These are phyloP conservation scores for Sutorius australiensis DNA, from an alignment of 768 basidiomycete genomes.

Conservation along the genomic window DNA sequence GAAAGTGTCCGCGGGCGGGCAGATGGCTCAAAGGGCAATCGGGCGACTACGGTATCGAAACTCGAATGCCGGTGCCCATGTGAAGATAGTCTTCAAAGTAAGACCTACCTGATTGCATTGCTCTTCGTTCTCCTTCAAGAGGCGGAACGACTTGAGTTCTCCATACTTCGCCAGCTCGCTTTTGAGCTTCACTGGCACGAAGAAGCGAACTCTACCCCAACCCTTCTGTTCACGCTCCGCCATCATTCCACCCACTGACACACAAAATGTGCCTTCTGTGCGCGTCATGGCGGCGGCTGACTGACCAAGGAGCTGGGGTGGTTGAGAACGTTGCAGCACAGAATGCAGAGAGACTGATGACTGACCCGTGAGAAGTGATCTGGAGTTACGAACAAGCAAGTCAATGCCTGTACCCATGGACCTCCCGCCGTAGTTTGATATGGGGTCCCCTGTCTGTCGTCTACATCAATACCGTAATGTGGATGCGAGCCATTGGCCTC, in stretches of 20 bases:
- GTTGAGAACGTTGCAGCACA: conserved; percentile 6
- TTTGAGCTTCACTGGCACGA: conserved; percentile 29
- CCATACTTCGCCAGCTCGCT: conserved; percentile 29
- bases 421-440: background rate
- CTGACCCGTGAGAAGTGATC: conserved; percentile 46
- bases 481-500: conserved; percentile 18
- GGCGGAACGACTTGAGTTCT: conserved; percentile 29
- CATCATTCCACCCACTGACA: conserved; percentile 38
- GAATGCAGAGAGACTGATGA: conserved; percentile 29
- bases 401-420: conserved; percentile 28
- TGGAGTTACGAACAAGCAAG: conserved; percentile 44
- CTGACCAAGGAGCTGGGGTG: conserved; percentile 48
- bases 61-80: background rate
- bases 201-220: conserved; percentile 24
- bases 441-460: conserved; percentile 6
- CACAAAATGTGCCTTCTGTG: conserved; percentile 49
- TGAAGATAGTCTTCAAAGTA: background rate
- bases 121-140: conserved; percentile 24
- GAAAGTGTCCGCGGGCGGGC: conserved; percentile 1
- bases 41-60: conserved; percentile 3
- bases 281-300: conserved; percentile 41
- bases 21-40: conserved; percentile 5
- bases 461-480: background rate
- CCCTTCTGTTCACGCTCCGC: conserved; percentile 18
- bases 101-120: conserved; percentile 28